Evolutionary conservation across 2,329 filamentous ascomycete genomes (phyloP), one percentile per base, ranked within the genome.

Genomic region (Penicillium capsulatum): DNA sequence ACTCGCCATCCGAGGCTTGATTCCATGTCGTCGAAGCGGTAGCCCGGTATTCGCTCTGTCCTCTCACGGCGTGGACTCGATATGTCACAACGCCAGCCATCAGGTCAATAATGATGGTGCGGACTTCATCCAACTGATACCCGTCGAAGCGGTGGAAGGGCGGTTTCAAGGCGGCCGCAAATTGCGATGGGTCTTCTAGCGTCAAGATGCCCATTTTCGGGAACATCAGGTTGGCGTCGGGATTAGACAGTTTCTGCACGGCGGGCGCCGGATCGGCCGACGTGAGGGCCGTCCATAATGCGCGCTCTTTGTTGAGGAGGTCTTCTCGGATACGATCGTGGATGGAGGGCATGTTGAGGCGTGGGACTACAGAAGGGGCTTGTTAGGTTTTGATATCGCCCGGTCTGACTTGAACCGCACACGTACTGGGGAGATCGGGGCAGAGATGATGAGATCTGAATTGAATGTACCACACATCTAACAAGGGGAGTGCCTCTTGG

Each of bases 291-390:
- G 61, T 64, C 63, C 63, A 66, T 6, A 66, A 55, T 0, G 55
- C 54, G n/a, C 56, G 61, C 41, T 65, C 61, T 38, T 62, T 61
- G 40, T 51, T 45, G 34, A 61, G 46, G 34, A 66, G 51, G 33
- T 65, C 61, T 10, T 64, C 47, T 28, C 58, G 57, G 45, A 65
- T 66, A 10, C 61, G 59, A 15, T 65, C 60, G 55, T 65, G 58
- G 31, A 66, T 65, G 22, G 55, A 45, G 19, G 61, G 54, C 63
- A 66, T 66, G 36, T 28, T 45, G 44, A 30, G 14, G 28, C n/a
- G 16, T 24, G 32, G 15, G 14, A 26, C 9, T 15, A 31, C 3
- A 35, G 13, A 22, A 19, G n/a, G 5, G 16, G 26, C 36, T 38
- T 31, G 17, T 14, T 27, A 28, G 17, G 2, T 24, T 17, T 17